These are phyloP conservation scores for Neonectria neomacrospora DNA, from an alignment of 2,329 filamentous ascomycete species.

Conservation along the genomic window DNA sequence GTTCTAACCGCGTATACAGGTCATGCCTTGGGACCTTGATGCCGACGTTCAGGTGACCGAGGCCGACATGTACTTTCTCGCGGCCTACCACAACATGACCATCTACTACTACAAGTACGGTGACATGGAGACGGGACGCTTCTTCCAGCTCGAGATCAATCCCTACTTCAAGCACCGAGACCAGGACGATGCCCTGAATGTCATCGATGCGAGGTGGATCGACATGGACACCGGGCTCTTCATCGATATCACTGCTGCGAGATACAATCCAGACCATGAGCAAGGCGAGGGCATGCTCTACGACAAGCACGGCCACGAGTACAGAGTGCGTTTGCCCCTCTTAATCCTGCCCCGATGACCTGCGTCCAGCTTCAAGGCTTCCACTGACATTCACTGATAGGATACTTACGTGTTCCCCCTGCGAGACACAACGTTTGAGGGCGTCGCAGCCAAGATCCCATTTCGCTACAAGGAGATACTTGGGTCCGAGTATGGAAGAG, in stretches of 20 bases:
- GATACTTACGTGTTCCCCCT: conserved; percentile 74
- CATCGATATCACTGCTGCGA: conserved; percentile 63
- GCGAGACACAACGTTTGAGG: conserved; percentile 75
- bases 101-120: conserved; percentile 57
- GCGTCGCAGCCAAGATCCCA: conserved; percentile 73
- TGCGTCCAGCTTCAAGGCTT: no score
- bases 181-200: conserved; percentile 53
- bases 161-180: conserved; percentile 54
- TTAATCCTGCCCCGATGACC: not conserved
- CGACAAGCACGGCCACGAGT: conserved; percentile 64
- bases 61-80: conserved; percentile 73
- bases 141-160: conserved; percentile 62
- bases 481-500: conserved; percentile 65
- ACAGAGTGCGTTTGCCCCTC: conserved; percentile 50
- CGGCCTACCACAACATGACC: conserved; percentile 72
- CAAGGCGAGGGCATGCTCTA: conserved; percentile 58
- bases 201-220: conserved; percentile 62
- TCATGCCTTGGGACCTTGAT: conserved; percentile 82
- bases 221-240: conserved; percentile 59
- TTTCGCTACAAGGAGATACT: conserved; percentile 69
- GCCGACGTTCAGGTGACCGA: conserved; percentile 79
- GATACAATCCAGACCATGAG: conserved; percentile 59
- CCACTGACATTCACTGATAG: conserved; percentile 39
- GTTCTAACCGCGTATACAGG: conserved; percentile 51
- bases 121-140: conserved; percentile 51